Evolutionary conservation across 305 asterid species (phyloP), one percentile per base, ranked within the genome.

Genomic region (Fraxinus platypoda): DNA sequence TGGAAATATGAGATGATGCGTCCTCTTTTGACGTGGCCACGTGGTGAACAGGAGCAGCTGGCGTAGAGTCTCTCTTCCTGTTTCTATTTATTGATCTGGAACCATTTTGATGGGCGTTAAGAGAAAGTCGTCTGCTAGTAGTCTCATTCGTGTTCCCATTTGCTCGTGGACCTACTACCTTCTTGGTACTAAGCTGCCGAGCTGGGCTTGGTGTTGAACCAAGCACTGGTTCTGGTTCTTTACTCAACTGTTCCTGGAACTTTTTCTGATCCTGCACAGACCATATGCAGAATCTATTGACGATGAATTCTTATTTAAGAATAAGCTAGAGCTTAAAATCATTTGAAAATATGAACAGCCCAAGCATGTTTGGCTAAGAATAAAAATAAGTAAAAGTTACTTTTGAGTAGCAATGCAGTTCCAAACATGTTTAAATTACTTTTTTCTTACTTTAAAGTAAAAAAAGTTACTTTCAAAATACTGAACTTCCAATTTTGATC

Each of bases 201-300:
- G 94, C 94, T 25, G 98, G 98, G 90, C 98, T 95, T 17, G 98
- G 97, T 17, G 96, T 92, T 46, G 98, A 78, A 31, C 97, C 92
- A 68, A 93, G 88, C 13, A 80, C 78, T 49, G 91, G 68, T 35
- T 94, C 98, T 82, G 86, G 96, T 72, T 94, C 98, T 91, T 93
- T 95, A 86, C 81, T 90, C 80, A 89, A 38, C 89, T 89, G 98
- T 62, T 96, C 98, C 15, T 86, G 89, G 80, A 90, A 91, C 91
- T 94, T 96, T 87, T 96, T 96, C 84, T 96, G 98, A 72, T 94
- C 99, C 99, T 94, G 90, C 76, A 46, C 35, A 52, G 64, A n/a
- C 70, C 82, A n/a, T 26, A 54, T 13, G 19, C 38, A 34, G 52
- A 38, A 34, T 57, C 71, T 13, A 15, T 52, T 17, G 64, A 52